A percentile compares a stretch with the other conserved stretches of the same genome.
phyloP scores from a whole-genome alignment of 495 filamentous ascomycete species.

The Penicillium alfredii region DNA sequence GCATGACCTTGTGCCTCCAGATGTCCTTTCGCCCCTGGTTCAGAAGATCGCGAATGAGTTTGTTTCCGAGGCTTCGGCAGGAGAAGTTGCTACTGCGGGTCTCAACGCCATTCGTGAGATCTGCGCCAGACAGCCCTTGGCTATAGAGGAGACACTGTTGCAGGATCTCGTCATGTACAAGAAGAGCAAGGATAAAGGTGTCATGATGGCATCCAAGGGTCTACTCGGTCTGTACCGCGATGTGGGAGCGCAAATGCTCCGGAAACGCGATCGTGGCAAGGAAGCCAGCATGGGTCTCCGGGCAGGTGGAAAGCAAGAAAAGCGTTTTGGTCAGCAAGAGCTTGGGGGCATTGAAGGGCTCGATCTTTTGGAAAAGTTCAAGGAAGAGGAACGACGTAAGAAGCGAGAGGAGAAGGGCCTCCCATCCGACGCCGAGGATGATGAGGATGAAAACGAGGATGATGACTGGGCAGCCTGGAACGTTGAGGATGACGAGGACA shows the following conservation, averaged over 20 bases:
- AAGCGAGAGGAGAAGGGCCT: slow-evolving; percentile 62
- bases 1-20: slow-evolving; percentile 87
- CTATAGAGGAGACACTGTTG: slow-evolving; percentile 91
- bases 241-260: slow-evolving; percentile 80
- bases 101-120: slow-evolving; percentile 94
- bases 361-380: slow-evolving; percentile 87
- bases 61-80: slow-evolving; percentile 86
- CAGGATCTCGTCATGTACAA: slow-evolving; percentile 95
- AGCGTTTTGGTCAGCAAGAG: slow-evolving; percentile 72
- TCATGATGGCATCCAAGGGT: slow-evolving; percentile 93
- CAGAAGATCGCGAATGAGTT: slow-evolving; percentile 98
- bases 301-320: slow-evolving; percentile 60
- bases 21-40: slow-evolving; percentile 84
- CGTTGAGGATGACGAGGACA: slow-evolving; percentile 66
- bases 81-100: slow-evolving; percentile 87
- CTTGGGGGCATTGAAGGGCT: slow-evolving; percentile 84
- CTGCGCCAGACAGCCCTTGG: slow-evolving; percentile 83
- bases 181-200: slow-evolving; percentile 95
- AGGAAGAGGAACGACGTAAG: slow-evolving; percentile 75
- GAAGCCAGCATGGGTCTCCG: slow-evolving; percentile 79
- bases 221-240: slow-evolving; percentile 86
- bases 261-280: slow-evolving; percentile 86
- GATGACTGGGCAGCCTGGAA: slow-evolving; percentile 79
- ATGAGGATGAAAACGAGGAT: slow-evolving; percentile 57
- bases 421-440: slow-evolving; percentile 47